Base-by-base conservation (phyloP, 1,284 basidiomycete genomes). In the Melanopsichium pennsylvanicum region DNA sequence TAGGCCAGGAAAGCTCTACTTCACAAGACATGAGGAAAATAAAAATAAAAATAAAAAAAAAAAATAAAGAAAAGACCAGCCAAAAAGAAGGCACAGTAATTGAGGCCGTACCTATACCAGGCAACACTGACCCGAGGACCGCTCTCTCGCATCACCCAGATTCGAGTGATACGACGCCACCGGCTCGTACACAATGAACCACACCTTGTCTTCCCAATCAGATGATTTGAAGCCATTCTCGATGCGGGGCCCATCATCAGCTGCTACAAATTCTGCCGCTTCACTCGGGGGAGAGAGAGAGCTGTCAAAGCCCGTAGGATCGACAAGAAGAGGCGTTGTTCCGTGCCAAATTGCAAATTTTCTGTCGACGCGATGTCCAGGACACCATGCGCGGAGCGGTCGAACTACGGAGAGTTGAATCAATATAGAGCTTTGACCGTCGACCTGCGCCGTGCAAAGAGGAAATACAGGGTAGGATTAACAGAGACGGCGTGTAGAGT, bases 161-260 rank as follows among this genome's bases (percentile, higher is more conserved):
- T 29, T 21, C 27, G 39, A 9, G 39, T 6, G 4, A 41, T 29
- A 6, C 15, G 15, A 16, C 16, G 27, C 10, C 15, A 16, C 27
- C 39, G 3, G 25, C 16, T 27, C 18, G 27, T 16, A 40, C 38
- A 29, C 29, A 40, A 27, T 26, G 38, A 40, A 40, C 19, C 16
- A 21, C 26, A n/a, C 16, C 31, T 27, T 15, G 18, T 31, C 3
- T 21, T 31, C 4, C 39, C 39, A 41, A 41, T 29, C 16, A 31
- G 27, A 41, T 29, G 23, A 21, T 2, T 15, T 13, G 21, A 4
- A 19, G n/a, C n/a, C 31, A 18, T 41, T 19, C 25, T 41, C 26
- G 27, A 41, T 41, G 39, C 25, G 39, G 39, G 39, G 39, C 39
- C 39, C 39, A 19, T 12, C 10, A 41, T 41, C 39, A 41, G 39